Evolutionary conservation across 768 basidiomycete genomes (phyloP).

Genomic region (Clavaria fumosa): DNA sequence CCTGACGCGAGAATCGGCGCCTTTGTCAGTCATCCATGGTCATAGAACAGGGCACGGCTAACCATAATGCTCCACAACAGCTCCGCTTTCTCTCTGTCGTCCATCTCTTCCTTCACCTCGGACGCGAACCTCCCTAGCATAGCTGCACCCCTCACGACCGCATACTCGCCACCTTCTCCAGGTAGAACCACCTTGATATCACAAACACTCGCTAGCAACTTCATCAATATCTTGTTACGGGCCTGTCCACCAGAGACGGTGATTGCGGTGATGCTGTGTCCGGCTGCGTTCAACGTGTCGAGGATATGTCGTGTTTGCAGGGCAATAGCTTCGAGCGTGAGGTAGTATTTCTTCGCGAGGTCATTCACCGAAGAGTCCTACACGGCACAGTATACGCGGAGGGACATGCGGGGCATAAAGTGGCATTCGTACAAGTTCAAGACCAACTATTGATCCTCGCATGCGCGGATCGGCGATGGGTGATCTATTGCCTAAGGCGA

Average conservation of each 20-base stretch:
- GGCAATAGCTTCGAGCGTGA: conserved; percentile 85
- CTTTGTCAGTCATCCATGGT: neutral
- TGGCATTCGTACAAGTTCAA: conserved; percentile 43
- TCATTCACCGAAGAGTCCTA: conserved; percentile 62
- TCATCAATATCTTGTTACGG: conserved; percentile 79
- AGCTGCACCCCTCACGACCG: conserved; percentile 86
- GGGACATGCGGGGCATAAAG: neutral
- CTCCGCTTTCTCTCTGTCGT: conserved; percentile 33
- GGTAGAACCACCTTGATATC: conserved; percentile 74
- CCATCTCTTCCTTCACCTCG: conserved; percentile 28
- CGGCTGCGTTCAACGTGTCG: conserved; percentile 71
- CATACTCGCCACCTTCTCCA: too few relatives aligned
- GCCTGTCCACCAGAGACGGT: conserved; percentile 93
- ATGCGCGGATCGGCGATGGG: conserved; percentile 93
- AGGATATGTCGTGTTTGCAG: conserved; percentile 92
- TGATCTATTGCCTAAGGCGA: conserved; percentile 70
- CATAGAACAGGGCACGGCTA: conserved; percentile 10
- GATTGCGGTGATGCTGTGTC: conserved; percentile 68
- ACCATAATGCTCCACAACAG: conserved; percentile 90
- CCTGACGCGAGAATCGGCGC: conserved; percentile 28
- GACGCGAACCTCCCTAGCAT: conserved; percentile 86
- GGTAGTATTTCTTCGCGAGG: conserved; percentile 80
- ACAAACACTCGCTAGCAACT: conserved; percentile 78
- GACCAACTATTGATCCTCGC: conserved; percentile 82
- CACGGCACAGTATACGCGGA: neutral